Evolutionary conservation across 2,329 filamentous ascomycete species (phyloP), one percentile per base, ranked within the genome.

Genomic region (Aspergillus floridensis): DNA sequence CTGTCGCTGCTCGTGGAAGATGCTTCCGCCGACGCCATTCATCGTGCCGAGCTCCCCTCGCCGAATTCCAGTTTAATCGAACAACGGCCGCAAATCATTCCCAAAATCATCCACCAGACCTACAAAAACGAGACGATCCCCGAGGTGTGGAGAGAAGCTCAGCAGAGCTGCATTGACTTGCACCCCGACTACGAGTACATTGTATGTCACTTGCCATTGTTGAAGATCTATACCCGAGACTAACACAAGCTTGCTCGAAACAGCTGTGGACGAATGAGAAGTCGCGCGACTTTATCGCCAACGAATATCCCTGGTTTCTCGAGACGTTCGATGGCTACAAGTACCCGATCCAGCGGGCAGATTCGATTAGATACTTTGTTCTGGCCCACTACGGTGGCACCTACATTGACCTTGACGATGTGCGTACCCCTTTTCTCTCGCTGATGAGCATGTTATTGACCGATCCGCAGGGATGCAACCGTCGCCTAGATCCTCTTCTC

Each of bases 331-430:
- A 91, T 69, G 82, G 82, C 68, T 93, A 93, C 76, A 82, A 80
- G 32, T 90, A 88, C 73, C 86, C 88, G 12, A 92, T 93, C 64
- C 88, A 93, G 76, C 85, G 89, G 61, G 88, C 90, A 58, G 90
- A 93, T 70, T 82, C 89, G 5, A 89, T 93, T 67, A 84, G 90
- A 53, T 93, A 93, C 77, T 93, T 93, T 71, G 82, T 92, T 21
- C 81, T 95, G 32, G 82, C 87, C 56, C 85, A 91, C 74, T 93
- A 86, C 71, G 91, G 91, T 57, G 91, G 91, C 46, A 87, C 92
- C 58, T 93, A 93, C 74, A 86, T 93, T 66, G 90, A 95, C 70
- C 77, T 93, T 51, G 90, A 95, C 74, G 87, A 87, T 74, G 83
- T 84, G 74, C 49, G 83, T 72, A 38, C 57, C 41, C 14, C 11